These are phyloP conservation scores for Fusarium longipes DNA, from an alignment of 2,329 filamentous ascomycete genomes.

Conservation along the genomic window DNA sequence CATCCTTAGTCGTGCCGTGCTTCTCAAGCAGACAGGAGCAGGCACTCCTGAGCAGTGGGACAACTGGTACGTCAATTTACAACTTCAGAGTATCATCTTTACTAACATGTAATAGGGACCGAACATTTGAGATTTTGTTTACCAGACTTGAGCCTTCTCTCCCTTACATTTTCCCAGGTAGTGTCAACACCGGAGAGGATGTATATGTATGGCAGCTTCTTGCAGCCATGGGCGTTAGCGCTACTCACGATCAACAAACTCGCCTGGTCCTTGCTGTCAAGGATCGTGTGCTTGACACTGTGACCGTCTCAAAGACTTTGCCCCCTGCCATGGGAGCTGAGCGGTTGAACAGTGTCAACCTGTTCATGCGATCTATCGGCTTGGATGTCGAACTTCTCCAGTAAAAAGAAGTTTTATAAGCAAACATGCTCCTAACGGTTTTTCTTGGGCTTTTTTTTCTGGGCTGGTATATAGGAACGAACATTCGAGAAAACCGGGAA, in stretches of 20 bases:
- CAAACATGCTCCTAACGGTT: conserved; percentile 38
- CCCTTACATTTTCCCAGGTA: conserved; percentile 87
- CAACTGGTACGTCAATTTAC: conserved; percentile 72
- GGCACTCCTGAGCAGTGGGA: conserved; percentile 79
- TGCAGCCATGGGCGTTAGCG: conserved; percentile 92
- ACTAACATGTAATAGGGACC: conserved; percentile 66
- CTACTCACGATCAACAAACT: conserved; percentile 94
- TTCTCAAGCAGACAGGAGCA: conserved; percentile 84
- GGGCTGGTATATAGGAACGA: conserved; percentile 45
- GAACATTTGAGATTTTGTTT: conserved; percentile 87
- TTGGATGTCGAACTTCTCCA: conserved; percentile 85
- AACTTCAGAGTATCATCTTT: neutral
- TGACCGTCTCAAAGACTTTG: conserved; percentile 87
- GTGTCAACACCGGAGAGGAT: conserved; percentile 90
- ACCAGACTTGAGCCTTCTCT: conserved; percentile 86
- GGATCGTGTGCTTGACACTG: conserved; percentile 97
- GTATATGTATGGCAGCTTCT: conserved; percentile 99
- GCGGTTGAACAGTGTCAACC: conserved; percentile 90
- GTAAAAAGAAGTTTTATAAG: conserved; percentile 43
- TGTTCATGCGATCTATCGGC: conserved; percentile 99
- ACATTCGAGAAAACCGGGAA: conserved; percentile 39
- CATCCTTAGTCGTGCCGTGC: conserved; percentile 91
- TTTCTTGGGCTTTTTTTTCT: conserved; percentile 44
- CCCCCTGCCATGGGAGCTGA: conserved; percentile 86
- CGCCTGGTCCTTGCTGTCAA: conserved; percentile 94